Conservation (phyloP, 2,329 filamentous ascomycete species). For the Xylaria hypoxylon region DNA sequence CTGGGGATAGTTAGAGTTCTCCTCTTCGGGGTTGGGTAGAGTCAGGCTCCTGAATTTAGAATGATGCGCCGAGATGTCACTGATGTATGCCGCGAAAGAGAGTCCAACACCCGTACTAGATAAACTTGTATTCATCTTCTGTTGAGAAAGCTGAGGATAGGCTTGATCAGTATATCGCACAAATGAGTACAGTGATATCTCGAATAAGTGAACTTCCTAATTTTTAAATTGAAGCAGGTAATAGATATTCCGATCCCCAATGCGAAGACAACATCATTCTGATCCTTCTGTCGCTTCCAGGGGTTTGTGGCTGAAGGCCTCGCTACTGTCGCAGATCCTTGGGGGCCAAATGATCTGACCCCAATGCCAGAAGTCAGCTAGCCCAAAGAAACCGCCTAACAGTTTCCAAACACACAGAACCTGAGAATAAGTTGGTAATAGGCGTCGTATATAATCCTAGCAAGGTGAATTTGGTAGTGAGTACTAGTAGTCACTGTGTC, state of each 20-base stretch:
- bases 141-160: neutral
- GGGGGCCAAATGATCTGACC: neutral
- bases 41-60: neutral
- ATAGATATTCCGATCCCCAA: neutral
- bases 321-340: neutral
- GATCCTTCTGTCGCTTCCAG: neutral
- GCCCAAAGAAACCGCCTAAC: neutral
- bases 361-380: neutral
- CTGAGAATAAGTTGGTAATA: neutral
- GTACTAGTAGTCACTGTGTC: neutral
- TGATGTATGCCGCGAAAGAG: neutral
- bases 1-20: neutral
- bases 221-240: neutral
- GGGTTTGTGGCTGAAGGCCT: neutral
- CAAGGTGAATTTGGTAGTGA: too few species aligned
- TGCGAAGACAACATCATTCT: neutral
- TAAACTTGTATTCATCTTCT: neutral
- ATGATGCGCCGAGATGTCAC: neutral
- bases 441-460: neutral
- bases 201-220: neutral
- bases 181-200: neutral
- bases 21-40: neutral
- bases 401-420: neutral
- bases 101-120: neutral
- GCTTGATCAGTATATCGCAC: neutral